phyloP scores from a whole-genome alignment of 2,329 filamentous ascomycete species.

The Ilyonectria robusta region DNA sequence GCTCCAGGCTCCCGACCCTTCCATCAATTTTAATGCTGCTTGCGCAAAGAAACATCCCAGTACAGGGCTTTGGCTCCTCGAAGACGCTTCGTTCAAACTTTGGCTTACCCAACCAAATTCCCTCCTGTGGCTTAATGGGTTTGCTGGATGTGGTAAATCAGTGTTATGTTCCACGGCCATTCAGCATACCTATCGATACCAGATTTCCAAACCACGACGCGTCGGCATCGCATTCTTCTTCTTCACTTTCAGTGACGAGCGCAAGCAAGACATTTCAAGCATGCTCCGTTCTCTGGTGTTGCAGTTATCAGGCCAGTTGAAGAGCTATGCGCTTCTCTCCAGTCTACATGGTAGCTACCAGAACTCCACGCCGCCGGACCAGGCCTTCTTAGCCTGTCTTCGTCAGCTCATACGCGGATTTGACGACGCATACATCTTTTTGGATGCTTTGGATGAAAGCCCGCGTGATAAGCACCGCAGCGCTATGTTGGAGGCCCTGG shows the following conservation, averaged over 20 bases:
- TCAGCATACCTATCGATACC: conserved; percentile 44
- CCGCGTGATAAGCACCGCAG: conserved; percentile 43
- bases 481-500: conserved; percentile 45
- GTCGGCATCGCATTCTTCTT: conserved; percentile 56
- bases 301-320: conserved; percentile 51
- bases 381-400: conserved; percentile 42
- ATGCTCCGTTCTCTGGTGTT: conserved; percentile 53
- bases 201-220: conserved; percentile 30
- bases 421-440: conserved; percentile 50
- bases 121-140: conserved; percentile 57
- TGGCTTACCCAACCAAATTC: conserved; percentile 52
- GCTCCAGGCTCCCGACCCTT: conserved; percentile 55
- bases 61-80: conserved; percentile 43
- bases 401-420: conserved; percentile 45
- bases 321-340: conserved; percentile 34
- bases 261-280: conserved; percentile 49
- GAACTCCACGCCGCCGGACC: conserved; percentile 34
- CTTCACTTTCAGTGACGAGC: conserved; percentile 55
- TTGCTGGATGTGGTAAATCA: conserved; percentile 58
- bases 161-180: conserved; percentile 56
- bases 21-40: conserved; percentile 51
- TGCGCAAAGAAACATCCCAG: conserved; percentile 49
- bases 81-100: background rate
- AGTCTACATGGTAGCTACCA: conserved; percentile 37
- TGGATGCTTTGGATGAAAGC: conserved; percentile 58